These are phyloP conservation scores for Prunus dulcis DNA, from an alignment of 306 rosid species.

Conservation along the genomic window DNA sequence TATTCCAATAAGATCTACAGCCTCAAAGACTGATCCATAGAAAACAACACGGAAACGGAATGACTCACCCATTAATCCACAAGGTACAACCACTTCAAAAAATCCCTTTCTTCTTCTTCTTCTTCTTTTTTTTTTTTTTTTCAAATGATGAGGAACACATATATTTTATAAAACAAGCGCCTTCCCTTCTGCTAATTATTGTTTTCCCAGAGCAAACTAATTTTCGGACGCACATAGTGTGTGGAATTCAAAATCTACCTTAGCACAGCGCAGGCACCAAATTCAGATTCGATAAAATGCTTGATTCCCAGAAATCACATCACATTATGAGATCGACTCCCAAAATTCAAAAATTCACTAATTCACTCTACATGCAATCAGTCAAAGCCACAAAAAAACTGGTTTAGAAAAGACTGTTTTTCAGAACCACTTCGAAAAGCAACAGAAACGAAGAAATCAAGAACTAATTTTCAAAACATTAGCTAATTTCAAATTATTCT, in stretches of 20 bases:
- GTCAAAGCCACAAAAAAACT: no score
- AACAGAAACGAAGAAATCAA: background rate
- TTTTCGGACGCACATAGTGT: background rate
- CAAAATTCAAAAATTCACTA: background rate
- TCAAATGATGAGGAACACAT: background rate
- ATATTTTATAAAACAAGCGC: background rate
- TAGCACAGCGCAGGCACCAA: background rate
- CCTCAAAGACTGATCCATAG: background rate
- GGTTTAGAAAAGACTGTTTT: background rate
- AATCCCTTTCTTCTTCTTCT: background rate
- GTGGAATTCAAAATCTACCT: slow-evolving; percentile 14
- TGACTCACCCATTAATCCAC: background rate
- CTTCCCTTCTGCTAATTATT: background rate
- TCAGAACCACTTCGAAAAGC: slow-evolving; percentile 1
- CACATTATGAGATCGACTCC: slow-evolving; percentile 18
- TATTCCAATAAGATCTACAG: background rate
- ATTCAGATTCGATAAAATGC: background rate
- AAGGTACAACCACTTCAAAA: background rate
- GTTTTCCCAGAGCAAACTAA: background rate
- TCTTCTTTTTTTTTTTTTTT: background rate
- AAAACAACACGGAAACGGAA: background rate
- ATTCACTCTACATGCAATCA: background rate
- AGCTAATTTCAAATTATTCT: background rate
- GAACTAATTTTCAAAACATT: background rate
- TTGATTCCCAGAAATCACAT: slow-evolving; percentile 4